Evolutionary conservation across 805 yeast species (phyloP), one percentile per base, ranked within the genome.

Genomic region (Saccharomycopsis synnaedendra): DNA sequence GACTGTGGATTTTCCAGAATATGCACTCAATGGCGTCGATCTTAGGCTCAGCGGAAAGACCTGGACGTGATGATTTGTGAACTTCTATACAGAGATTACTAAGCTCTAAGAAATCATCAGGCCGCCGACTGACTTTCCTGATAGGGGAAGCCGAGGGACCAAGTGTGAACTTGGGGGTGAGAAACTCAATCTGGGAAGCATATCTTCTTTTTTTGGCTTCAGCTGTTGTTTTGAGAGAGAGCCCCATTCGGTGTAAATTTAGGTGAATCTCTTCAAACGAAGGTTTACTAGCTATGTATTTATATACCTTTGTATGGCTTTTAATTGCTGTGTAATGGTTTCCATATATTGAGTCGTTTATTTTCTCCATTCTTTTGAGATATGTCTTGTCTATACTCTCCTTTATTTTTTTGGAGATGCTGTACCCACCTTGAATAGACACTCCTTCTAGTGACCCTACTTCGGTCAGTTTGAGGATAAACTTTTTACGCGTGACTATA

Each of bases 401-500:
- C 34, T 42, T 5, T 3, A 46, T 49, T 11, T 11, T 19, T 9
- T 34, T 42, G 4, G 52, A 49, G 8, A 49, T 42, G n/a, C 34
- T 19, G 7, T 6, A 1, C 38, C 31, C 29, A 27, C 32, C 6
- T 10, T 11, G 6, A 8, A 27, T 6, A 29, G 43, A 19, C n/a
- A 47, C 33, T 28, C 46, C 39, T 11, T 29, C 19, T 29, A 46
- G 42, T 1, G n/a, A 4, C 4, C 37, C 35, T 28, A 35, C 9
- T 10, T 72, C 66, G 3, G 60, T 55, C 0, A 78, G 72, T 8
- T 63, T 60, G 1, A 84, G 61, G 1, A 63, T 64, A 52, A 79
- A 78, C 54, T 73, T 76, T 51, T 71, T 76, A 4, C 88, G 89
- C 1, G 89, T 89, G 62, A 77, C 80, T 5, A 7, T 6, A 31